phyloP scores from a whole-genome alignment of 306 rosid species.

The Crotalaria pallida region DNA sequence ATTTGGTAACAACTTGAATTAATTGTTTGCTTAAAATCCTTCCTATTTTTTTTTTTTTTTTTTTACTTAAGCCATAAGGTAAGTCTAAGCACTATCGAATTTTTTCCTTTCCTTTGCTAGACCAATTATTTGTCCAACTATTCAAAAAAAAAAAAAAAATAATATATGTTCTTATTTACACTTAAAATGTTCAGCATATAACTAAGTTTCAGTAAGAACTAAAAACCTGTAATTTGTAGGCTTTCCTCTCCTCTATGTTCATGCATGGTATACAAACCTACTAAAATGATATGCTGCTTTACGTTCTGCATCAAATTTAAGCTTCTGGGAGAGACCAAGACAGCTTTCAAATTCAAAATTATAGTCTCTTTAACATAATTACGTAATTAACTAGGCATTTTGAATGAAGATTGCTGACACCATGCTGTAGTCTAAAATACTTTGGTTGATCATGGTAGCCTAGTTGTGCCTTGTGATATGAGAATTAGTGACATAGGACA shows the following conservation, averaged over 20 bases:
- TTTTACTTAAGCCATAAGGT: background rate
- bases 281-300: background rate
- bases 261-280: background rate
- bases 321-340: background rate
- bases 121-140: background rate
- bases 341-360: conserved; percentile 2
- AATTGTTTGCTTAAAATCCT: background rate
- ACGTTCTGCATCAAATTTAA: background rate
- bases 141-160: background rate
- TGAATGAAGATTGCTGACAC: background rate
- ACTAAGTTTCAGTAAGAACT: background rate
- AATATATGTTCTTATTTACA: background rate
- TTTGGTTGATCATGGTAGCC: background rate
- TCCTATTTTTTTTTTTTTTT: no score
- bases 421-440: background rate
- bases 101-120: background rate
- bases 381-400: background rate
- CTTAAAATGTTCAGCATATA: background rate
- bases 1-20: background rate
- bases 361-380: background rate
- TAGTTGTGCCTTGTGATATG: background rate
- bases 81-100: background rate
- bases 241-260: background rate
- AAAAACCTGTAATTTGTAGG: background rate
- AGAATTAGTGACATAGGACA: background rate